Evolutionary conservation across 1,139 yeast genomes (phyloP), one percentile per base, ranked within the genome.

Genomic region (Pichia sp.): DNA sequence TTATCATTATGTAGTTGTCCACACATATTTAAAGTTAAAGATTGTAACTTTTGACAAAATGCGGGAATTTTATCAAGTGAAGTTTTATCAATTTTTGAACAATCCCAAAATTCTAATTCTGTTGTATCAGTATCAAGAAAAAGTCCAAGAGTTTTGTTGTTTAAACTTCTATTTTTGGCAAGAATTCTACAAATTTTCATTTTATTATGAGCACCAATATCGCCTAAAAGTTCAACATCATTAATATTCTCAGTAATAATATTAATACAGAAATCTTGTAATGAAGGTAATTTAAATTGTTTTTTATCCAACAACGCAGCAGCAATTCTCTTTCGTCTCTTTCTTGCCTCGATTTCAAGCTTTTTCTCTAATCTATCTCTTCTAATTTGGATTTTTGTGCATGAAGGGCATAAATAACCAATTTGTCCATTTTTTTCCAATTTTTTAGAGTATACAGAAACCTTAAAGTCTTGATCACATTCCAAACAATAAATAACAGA

Each of bases 1-100:
- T 87, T 85, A 58, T 84, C 90, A 65, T 87, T 87, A 60, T 85
- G 90, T 42, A 93, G 70, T 61, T 87, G 95, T 3, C 99, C 99
- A 71, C 98, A 93, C 97, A 90, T 91, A 55, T 82, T 82, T 47
- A 93, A 71, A 0, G 85, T 84, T 43, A 93, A 68, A 2, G 75
- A 70, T 58, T 79, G 83, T 5, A 93, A 58, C 42, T 83, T 74
- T 0, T 97, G 96, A 59, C 97, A 87, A 65, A 71, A 86, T 0
- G 96, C 75, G 0, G 91, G 91, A 44, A 93, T 81, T 59, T 82
- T 76, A 59, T 79, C 77, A 54, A 85, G 76, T 0, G 95, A 79
- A 57, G 80, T 85, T 43, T 78, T 75, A 36, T 80, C 80, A 33
- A 93, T 77, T 52, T 83, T 83, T 1, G 96, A 89, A 67, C 99